phyloP scores from a whole-genome alignment of 495 filamentous ascomycete genomes.

The Cudoniella acicularis region DNA sequence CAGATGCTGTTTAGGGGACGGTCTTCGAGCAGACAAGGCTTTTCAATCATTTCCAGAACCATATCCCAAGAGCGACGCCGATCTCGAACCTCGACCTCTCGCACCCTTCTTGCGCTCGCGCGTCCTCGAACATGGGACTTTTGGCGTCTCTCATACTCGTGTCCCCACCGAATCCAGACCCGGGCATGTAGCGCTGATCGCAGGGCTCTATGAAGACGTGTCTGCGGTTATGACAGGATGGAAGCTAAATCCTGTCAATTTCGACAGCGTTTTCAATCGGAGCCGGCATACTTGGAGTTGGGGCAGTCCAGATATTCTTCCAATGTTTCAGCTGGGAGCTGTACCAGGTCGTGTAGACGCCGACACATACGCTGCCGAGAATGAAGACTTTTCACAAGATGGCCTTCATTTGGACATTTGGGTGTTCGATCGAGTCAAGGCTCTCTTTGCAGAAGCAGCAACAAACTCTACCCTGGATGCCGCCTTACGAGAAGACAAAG shows the following conservation, averaged over 20 bases:
- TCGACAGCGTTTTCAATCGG: slow-evolving; percentile 97
- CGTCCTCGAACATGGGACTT: slow-evolving; percentile 87
- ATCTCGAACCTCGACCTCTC: slow-evolving; percentile 63
- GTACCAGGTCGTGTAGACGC: slow-evolving; percentile 82
- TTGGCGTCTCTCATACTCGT: slow-evolving; percentile 96
- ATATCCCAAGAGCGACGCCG: slow-evolving; percentile 58
- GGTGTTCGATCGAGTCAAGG: slow-evolving; percentile 93
- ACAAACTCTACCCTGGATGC: slow-evolving; percentile 72
- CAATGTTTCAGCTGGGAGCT: slow-evolving; percentile 95
- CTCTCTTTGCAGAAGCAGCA: slow-evolving; percentile 75
- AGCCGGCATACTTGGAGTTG: slow-evolving; percentile 98
- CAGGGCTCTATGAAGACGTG: slow-evolving; percentile 97
- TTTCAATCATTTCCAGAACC: slow-evolving; percentile 94
- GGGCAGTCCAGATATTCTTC: slow-evolving; percentile 96
- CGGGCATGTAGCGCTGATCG: slow-evolving; percentile 96
- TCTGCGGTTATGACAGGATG: slow-evolving; percentile 96
- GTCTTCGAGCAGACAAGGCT: slow-evolving; percentile 94
- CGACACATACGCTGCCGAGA: slow-evolving; percentile 75
- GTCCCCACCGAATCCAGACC: slow-evolving; percentile 97
- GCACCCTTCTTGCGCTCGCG: slow-evolving; percentile 92
- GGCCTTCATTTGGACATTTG: slow-evolving; percentile 80
- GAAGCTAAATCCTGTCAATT: slow-evolving; percentile 98
- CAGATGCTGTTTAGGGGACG: slow-evolving; percentile 58
- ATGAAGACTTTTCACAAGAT: slow-evolving; percentile 86
- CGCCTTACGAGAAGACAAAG: slow-evolving; percentile 73